Conservation (phyloP, 2,329 filamentous ascomycete genomes). For the Penicillium psychrosexuale region DNA sequence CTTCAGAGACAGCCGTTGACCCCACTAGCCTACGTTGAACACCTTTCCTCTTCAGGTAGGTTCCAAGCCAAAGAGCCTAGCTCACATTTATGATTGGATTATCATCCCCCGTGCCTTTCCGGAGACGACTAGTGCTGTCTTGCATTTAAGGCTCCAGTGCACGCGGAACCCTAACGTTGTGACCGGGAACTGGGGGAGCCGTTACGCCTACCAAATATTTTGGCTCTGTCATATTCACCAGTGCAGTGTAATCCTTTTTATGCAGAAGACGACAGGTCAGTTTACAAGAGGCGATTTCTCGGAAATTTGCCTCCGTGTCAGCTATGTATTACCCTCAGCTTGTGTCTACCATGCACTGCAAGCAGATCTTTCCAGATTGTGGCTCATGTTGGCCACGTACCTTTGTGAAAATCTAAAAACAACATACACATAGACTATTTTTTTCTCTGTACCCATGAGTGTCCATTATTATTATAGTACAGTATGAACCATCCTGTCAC, state of each 20-base stretch:
- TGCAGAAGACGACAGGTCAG: neutral
- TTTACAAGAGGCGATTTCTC: neutral
- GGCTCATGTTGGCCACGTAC: conserved; percentile 7
- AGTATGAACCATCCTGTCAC: neutral
- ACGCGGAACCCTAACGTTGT: neutral
- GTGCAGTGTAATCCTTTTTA: neutral
- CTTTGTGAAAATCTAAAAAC: neutral
- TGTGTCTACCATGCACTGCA: neutral
- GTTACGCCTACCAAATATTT: neutral
- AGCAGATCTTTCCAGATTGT: neutral
- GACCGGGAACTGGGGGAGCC: conserved; percentile 1
- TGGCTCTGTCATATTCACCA: conserved; percentile 1
- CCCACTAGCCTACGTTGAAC: conserved; percentile 9
- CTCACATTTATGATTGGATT: neutral
- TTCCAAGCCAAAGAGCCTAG: conserved; percentile 2
- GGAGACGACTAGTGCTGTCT: neutral
- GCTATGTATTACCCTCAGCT: neutral
- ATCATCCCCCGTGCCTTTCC: neutral
- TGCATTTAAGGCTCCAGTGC: neutral
- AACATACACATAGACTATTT: no score
- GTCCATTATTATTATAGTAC: neutral
- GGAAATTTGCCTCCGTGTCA: neutral
- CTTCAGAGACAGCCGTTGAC: conserved; percentile 19
- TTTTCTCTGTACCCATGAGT: no score
- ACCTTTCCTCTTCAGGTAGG: conserved; percentile 5